Evolutionary conservation across 345 rosid species (phyloP), one percentile per base, ranked within the genome.

Genomic region (Gossypium anomalum): DNA sequence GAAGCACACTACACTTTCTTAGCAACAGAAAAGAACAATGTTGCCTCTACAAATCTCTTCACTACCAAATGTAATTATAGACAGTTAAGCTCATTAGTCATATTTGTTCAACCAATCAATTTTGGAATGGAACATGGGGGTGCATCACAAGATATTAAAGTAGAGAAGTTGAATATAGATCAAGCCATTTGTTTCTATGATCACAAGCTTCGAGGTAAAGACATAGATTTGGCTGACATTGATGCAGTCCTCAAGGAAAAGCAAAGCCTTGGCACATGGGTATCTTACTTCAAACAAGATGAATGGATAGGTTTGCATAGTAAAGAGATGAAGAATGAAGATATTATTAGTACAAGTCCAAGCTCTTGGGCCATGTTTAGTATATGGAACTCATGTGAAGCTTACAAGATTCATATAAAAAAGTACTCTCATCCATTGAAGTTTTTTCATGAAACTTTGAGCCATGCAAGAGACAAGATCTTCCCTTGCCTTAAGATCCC

Each of bases 231-330:
- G 15, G 58, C 82, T 1, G 90, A 86, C 75, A 78, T 88, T 47
- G 85, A 85, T 3, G 75, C 73, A 9, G 78, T 88, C 51, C 48
- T 86, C 75, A 82, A 76, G 47, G 92, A 85, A 71, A 86, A 78
- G 23, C 70, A 81, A 47, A 86, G 84, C 65, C 68, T 86, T 41
- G 90, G 92, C 9, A 83, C 92, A 22, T 88, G 92, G 90, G 82
- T 86, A 2, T 83, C 80, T 60, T 86, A 85, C 71, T 88, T 85
- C 73, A 78, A 80, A 68, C 83, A 79, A 52, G 87, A 88, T 5
- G 78, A 77, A 59, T 79, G 85, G 82, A 17, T 58, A 8, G 58
- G 71, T 34, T 69, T 78, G 73, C 73, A 61, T 3, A 38, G 47
- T 14, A 68, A 58, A 10, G 71, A 58, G 20, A 63, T 65, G 23